Base-by-base conservation (phyloP, 768 basidiomycete genomes). In the Collybiopsis confluens region DNA sequence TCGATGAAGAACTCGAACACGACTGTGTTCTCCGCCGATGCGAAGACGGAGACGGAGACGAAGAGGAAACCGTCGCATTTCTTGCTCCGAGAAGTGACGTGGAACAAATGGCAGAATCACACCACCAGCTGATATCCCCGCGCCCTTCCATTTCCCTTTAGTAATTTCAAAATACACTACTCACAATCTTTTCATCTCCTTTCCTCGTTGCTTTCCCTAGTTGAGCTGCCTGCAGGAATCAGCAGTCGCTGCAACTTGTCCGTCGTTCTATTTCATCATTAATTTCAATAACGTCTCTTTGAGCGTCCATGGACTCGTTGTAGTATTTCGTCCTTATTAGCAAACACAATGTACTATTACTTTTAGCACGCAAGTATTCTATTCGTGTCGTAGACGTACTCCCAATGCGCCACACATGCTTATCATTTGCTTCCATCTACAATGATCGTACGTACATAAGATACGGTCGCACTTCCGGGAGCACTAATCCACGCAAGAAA, bases 31-130 rank as follows among this genome's bases (percentile, higher is more conserved):
- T 81, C 58, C 78, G 79, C 26, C 79, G 80, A 56, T 69, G 80
- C 9, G 76, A 68, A 3, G 78, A 78, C 54, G 78, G 78, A 3
- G 78, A 78, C 54, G 78, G 78, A 28, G 69, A 68, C 20, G 52
- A 53, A 3, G 83, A 85, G 62, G 83, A 83, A 62, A 73, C 71
- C 13, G 64, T 78, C 30, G 79, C 79, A 2, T 84, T 86, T 65
- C 69, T 85, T 43, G 62, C 70, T 52, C n/a, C 70, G 55, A 42
- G 24, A 10, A 55, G 61, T 15, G 65, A 62, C 46, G 59, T 59
- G n/a, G 68, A 62, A 40, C 60, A 51, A 49, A 83, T 83, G 82
- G 66, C 72, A 44, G 79, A 83, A 61, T 71, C 73, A 2, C 74
- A 77, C 36, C 58, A 58, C 51, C 62, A 68, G 45, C 64, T 65